Evolutionary conservation across 2,329 filamentous ascomycete genomes (phyloP).

Genomic region (Magnaporthiopsis incrustans): DNA sequence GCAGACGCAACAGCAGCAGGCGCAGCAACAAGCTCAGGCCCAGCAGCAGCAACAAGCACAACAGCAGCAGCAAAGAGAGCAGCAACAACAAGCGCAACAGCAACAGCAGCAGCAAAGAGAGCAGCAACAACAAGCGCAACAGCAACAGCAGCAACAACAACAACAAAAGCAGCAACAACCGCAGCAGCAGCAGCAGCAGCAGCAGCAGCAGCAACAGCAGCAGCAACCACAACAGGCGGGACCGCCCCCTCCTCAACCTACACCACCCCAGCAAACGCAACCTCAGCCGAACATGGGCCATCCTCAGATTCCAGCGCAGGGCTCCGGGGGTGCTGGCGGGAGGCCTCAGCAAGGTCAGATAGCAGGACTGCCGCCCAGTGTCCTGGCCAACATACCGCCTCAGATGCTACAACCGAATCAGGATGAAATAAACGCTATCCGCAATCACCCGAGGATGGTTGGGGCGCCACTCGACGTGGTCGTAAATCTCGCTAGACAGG

Average conservation of each 20-base stretch:
- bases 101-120: constrained; percentile 18
- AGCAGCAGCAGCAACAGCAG: constrained; percentile 14
- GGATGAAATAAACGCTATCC: not conserved
- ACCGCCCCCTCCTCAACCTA: constrained; percentile 12
- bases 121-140: constrained; percentile 14
- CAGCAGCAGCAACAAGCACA: constrained; percentile 10
- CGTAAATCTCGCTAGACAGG: not conserved
- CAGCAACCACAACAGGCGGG: constrained; percentile 6
- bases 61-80: constrained; percentile 14
- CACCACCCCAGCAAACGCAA: constrained; percentile 11
- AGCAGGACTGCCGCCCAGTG: not conserved
- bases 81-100: constrained; percentile 7
- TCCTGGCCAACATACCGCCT: not conserved
- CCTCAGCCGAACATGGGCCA: not conserved
- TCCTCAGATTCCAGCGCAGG: not conserved
- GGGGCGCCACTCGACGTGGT: not conserved
- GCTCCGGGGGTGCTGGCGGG: not conserved
- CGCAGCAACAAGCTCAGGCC: constrained; percentile 8
- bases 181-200: constrained; percentile 11
- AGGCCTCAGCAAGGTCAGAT: not conserved
- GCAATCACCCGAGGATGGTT: not conserved
- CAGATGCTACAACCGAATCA: not conserved
- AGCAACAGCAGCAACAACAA: constrained; percentile 16
- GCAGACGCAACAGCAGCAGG: not conserved
- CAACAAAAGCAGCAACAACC: constrained; percentile 15